Base-by-base conservation (phyloP, 148 eudicot species). In the Fagopyrum tataricum region DNA sequence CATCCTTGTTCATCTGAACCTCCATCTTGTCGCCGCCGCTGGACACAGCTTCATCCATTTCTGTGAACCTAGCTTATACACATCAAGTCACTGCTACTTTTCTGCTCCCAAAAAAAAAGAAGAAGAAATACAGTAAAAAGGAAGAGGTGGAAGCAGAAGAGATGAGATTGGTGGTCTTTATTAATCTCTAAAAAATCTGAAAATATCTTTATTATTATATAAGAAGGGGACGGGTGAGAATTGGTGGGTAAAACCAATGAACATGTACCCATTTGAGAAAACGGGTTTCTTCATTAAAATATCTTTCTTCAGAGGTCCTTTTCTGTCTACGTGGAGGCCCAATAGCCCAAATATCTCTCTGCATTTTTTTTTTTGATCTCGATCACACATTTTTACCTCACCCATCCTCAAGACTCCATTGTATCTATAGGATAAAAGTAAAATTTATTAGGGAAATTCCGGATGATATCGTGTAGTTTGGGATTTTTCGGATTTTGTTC, bases 31-130 rank as follows among this genome's bases (percentile, higher is more conserved):
- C 79, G n/a, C 11, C 88, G 51, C 81, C 72, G 73, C 81, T 82
- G 67, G 67, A 44, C 64, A 75, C 81, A n/a, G 80, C 83, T 77
- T 84, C 90, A 12, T 87, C 89, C 90, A 84, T 85, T 78, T 49
- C 72, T 39, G 8, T 5, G 26, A 26, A 15, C 62, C 46, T 69
- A 15, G 12, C 64, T 7, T 23, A 2, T 2, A 37, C 37, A 8
- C 66, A 24, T 13, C 10, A 11, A 46, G 49, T 46, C 14, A 11
- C 14, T 46, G 13, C 11, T 46, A 14, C 6, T 15, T 13, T 14
- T 49, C 18, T 18, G 4, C n/a, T 49, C 6, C 18, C 55, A 49
- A 4, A 18, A n/a, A 48, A 49, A 49, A 46, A 46, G 49, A 46
- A 52, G 8, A 17, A 20, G 56, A 15, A 51, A 15, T 17, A 5